Conservation (phyloP, 306 rosid species). For the Sphenostylis stenocarpa region DNA sequence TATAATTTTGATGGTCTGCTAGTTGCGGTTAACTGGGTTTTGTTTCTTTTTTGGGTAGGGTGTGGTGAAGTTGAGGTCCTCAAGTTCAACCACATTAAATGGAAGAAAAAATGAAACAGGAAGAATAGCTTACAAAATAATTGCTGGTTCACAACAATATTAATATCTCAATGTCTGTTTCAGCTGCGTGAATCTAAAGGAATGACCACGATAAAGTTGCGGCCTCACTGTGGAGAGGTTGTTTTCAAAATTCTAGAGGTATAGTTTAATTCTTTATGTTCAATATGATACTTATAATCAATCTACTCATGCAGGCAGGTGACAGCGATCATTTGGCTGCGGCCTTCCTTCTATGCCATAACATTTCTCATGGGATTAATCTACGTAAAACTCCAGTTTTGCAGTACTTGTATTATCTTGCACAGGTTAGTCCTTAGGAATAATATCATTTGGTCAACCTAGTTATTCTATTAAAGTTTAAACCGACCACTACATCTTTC, state of each 20-base stretch:
- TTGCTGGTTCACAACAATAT: constrained; percentile 2
- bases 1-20: background rate
- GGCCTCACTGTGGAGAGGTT: constrained; percentile 96
- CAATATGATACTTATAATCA: constrained; percentile 33
- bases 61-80: background rate
- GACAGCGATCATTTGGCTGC: constrained; percentile 90
- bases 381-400: constrained; percentile 81
- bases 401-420: constrained; percentile 82
- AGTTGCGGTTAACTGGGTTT: background rate
- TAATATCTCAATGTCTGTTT: constrained; percentile 32
- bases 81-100: background rate
- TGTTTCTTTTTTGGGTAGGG: background rate
- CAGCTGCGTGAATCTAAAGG: constrained; percentile 84
- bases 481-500: background rate
- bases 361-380: constrained; percentile 85
- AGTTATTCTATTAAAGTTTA: background rate
- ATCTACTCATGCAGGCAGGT: constrained; percentile 62
- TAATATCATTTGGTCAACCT: constrained; percentile 6
- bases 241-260: constrained; percentile 27
- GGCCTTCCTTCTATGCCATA: constrained; percentile 72
- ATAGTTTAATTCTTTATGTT: constrained; percentile 14
- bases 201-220: constrained; percentile 68
- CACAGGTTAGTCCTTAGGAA: constrained; percentile 58
- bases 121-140: background rate
- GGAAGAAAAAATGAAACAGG: background rate